Evolutionary conservation across 768 basidiomycete genomes (phyloP).

Genomic region (Tricholoma furcatifolium): DNA sequence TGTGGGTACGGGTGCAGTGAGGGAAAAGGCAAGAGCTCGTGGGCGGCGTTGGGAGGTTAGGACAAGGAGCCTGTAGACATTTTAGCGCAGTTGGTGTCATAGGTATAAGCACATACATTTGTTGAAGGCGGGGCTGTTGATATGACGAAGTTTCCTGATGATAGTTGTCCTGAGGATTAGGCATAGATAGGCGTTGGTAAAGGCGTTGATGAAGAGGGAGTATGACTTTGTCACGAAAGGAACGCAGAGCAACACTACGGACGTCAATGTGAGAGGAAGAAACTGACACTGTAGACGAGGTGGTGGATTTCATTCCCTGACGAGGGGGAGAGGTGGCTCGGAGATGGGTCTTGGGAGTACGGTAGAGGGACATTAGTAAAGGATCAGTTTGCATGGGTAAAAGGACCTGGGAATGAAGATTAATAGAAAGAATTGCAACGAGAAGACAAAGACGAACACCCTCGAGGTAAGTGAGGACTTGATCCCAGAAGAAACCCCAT

Average conservation of each 20-base stretch:
- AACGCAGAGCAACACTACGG: constrained; percentile 72
- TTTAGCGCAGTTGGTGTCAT: not conserved
- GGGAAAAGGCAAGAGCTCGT: constrained; percentile 54
- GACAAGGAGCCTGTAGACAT: constrained; percentile 60
- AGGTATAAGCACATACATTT: constrained; percentile 56
- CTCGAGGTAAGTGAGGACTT: constrained; percentile 84
- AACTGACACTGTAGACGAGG: constrained; percentile 29
- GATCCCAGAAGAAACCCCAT: constrained; percentile 94
- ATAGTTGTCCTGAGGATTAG: constrained; percentile 54
- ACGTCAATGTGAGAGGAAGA: constrained; percentile 70
- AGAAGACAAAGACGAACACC: constrained; percentile 51
- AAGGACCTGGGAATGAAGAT: constrained; percentile 26
- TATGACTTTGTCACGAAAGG: constrained; percentile 80
- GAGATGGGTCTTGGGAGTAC: constrained; percentile 57
- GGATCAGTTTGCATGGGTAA: constrained; percentile 40
- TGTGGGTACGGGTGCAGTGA: constrained; percentile 54
- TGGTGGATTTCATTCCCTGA: constrained; percentile 45
- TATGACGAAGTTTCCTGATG: constrained; percentile 50
- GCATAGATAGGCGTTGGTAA: constrained; percentile 51
- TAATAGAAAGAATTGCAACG: not conserved
- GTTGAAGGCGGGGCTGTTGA: constrained; percentile 71
- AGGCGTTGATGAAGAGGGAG: constrained; percentile 61
- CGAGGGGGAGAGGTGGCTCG: constrained; percentile 47
- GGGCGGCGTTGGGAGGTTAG: constrained; percentile 69
- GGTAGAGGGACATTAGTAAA: constrained; percentile 66